Conservation (phyloP, 2,329 filamentous ascomycete genomes). For the Hypoxylon sp. region DNA sequence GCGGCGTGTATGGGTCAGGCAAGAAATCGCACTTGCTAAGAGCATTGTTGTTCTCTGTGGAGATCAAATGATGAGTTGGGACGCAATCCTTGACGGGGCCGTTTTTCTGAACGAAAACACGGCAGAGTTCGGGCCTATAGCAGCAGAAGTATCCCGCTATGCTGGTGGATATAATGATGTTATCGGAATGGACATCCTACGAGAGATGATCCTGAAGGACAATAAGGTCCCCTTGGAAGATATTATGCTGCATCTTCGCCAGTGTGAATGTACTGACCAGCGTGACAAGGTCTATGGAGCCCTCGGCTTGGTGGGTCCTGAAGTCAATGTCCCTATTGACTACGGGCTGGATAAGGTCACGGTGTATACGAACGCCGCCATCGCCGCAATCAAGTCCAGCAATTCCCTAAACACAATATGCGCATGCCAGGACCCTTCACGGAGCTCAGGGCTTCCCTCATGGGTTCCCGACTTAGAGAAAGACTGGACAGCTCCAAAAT, state of each 20-base stretch:
- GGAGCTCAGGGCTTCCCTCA: slow-evolving; percentile 6
- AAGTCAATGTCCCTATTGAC: slow-evolving; percentile 9
- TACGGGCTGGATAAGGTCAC: slow-evolving; percentile 16
- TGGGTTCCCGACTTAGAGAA: slow-evolving; percentile 19
- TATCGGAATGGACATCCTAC: slow-evolving; percentile 13
- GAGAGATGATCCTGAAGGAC: slow-evolving; percentile 12
- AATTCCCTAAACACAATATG: slow-evolving; percentile 17
- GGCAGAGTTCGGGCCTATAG: slow-evolving; percentile 15
- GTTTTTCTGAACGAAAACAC: slow-evolving; percentile 6
- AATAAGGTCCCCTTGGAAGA: slow-evolving; percentile 15
- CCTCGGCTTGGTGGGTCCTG: slow-evolving; percentile 15
- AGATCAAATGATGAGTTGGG: slow-evolving; percentile 18
- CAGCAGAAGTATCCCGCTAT: slow-evolving; percentile 4
- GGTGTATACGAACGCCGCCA: slow-evolving; percentile 15
- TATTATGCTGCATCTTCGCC: slow-evolving; percentile 22
- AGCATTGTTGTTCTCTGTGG: slow-evolving; percentile 12
- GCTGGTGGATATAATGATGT: slow-evolving; percentile 12
- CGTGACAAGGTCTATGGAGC: slow-evolving; percentile 21
- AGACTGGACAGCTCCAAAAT: slow-evolving; percentile 11
- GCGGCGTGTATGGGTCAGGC: slow-evolving; percentile 22
- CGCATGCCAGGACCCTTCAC: slow-evolving; percentile 10
- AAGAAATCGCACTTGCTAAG: slow-evolving; percentile 17
- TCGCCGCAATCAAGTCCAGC: slow-evolving; percentile 11
- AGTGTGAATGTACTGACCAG: slow-evolving; percentile 27
- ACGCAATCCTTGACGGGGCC: slow-evolving; percentile 11